Conservation (phyloP, 441 rosid genomes). For the Flueggea neowawraea region DNA sequence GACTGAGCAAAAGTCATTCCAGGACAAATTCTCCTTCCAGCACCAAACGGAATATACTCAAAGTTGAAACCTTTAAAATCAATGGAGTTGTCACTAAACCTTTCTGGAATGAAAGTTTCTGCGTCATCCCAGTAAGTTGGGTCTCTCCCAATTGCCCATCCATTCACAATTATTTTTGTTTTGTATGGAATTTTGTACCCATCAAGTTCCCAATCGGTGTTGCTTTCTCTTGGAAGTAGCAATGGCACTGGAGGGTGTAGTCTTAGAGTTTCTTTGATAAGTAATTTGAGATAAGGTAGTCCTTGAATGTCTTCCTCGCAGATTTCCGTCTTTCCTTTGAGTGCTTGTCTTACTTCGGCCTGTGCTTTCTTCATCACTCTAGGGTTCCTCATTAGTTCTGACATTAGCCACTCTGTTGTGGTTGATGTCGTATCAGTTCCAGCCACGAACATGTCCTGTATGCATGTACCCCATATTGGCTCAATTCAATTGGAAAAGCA, state of each 20-base stretch:
- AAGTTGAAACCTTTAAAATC: slow-evolving; percentile 63
- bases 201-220: slow-evolving; percentile 36
- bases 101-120: slow-evolving; percentile 36
- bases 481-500: too few relatives aligned
- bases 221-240: slow-evolving; percentile 37
- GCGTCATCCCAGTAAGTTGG: slow-evolving; percentile 43
- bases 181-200: slow-evolving; percentile 44
- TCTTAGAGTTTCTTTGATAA: slow-evolving; percentile 63
- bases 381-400: slow-evolving; percentile 49
- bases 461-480: neutral
- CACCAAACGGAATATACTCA: slow-evolving; percentile 71
- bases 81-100: slow-evolving; percentile 39
- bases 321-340: slow-evolving; percentile 39
- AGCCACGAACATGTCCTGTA: slow-evolving; percentile 54
- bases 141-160: slow-evolving; percentile 57
- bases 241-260: slow-evolving; percentile 52
- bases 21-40: slow-evolving; percentile 77
- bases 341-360: slow-evolving; percentile 43
- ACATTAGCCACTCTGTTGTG: slow-evolving; percentile 48
- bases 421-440: slow-evolving; percentile 52
- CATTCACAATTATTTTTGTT: slow-evolving; percentile 32
- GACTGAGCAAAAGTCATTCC: slow-evolving; percentile 64
- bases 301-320: slow-evolving; percentile 40
- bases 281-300: slow-evolving; percentile 50
- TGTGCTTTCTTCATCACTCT: slow-evolving; percentile 34